Evolutionary conservation across 1,139 yeast species (phyloP), one percentile per base, ranked within the genome.

Genomic region (Pichia sp.): DNA sequence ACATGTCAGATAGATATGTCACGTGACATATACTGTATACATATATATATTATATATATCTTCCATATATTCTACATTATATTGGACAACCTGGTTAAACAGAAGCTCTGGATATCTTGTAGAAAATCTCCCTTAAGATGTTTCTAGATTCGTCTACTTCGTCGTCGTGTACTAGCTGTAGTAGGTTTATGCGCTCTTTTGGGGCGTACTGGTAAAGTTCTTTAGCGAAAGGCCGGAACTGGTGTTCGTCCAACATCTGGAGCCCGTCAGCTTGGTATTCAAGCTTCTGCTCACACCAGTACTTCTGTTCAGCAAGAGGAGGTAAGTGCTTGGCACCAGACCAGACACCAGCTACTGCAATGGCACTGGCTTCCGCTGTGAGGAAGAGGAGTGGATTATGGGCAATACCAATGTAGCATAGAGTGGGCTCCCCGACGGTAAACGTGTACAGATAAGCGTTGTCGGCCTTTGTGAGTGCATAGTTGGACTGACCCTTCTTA

Each of bases 321-420:
- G 72, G 71, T 27, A 70, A 56, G 29, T 53, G 16, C 7, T 55
- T 58, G 8, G 55, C 49, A 34, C 61, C 61, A 3, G 69, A 71
- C 79, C 80, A 77, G 6, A 75, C 75, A 6, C 80, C 80, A 12
- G 80, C 79, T 45, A 76, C 66, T 0, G 79, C 78, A 24, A 77
- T 75, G 2, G 78, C 75, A 58, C 71, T 67, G 5, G 75, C 71
- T 60, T 77, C 81, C 43, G 76, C 73, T 3, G 76, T 67, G 54
- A 73, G 73, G 64, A 77, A 76, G 55, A 74, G 74, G 30, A 75
- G 62, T 3, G 75, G 72, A 12, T 77, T 71, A 12, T 73, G 67
- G 1, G 75, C 67, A 1, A 74, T 68, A 1, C 80, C 80, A 9
- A 71, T 69, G 16, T 71, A 66, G 0, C 74, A 76, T 29, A 77